Conservation (phyloP, 2,329 filamentous ascomycete species). For the Zymoseptoria crescenta region DNA sequence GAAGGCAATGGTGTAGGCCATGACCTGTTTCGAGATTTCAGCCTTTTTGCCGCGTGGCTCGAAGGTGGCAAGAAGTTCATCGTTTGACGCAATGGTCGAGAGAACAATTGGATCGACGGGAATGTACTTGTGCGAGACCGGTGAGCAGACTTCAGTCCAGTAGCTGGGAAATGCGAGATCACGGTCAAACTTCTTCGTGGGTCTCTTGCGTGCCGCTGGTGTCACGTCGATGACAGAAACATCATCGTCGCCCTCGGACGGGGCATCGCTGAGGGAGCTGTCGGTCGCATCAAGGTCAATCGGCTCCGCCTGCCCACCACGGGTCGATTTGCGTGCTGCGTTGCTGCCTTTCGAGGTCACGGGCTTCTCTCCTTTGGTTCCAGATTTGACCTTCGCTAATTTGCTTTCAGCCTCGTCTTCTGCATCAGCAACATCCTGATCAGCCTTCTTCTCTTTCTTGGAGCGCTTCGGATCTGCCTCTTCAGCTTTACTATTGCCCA, state of each 20-base stretch:
- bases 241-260: constrained; percentile 48
- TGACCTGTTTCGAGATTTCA: constrained; percentile 78
- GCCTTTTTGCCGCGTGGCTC: constrained; percentile 78
- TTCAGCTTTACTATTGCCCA: constrained; percentile 83
- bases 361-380: constrained; percentile 14
- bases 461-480: constrained; percentile 53
- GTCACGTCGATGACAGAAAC: constrained; percentile 53
- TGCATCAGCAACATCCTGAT: constrained; percentile 4
- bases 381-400: constrained; percentile 4
- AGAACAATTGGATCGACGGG: constrained; percentile 68
- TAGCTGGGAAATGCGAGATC: constrained; percentile 82
- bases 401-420: constrained; percentile 4
- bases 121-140: constrained; percentile 68
- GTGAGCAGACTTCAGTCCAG: constrained; percentile 85
- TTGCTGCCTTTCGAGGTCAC: constrained; percentile 8
- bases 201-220: constrained; percentile 35
- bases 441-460: constrained; percentile 22
- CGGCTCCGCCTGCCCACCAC: constrained; percentile 30
- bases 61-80: constrained; percentile 64
- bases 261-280: constrained; percentile 35
- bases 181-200: constrained; percentile 54
- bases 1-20: constrained; percentile 80
- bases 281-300: constrained; percentile 45
- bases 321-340: constrained; percentile 19
- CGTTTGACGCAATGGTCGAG: constrained; percentile 62